These are phyloP conservation scores for Metarhizium sp. DNA, from an alignment of 2,329 filamentous ascomycete genomes.

Conservation along the genomic window DNA sequence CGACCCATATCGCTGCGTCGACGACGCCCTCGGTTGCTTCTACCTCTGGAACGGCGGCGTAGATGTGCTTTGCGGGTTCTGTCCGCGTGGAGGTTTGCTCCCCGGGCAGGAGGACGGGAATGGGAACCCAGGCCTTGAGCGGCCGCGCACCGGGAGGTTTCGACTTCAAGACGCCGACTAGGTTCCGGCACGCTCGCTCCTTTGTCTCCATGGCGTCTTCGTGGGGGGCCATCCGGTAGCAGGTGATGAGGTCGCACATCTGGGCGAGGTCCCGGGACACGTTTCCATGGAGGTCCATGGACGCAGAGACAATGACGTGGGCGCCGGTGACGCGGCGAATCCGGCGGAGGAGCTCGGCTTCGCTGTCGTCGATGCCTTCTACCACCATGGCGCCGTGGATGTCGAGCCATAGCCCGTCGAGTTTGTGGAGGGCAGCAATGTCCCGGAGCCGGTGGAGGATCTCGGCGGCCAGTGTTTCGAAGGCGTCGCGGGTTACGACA, in stretches of 20 bases:
- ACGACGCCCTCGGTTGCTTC: slow-evolving; percentile 31
- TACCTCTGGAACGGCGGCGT: slow-evolving; percentile 34
- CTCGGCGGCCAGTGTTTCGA: slow-evolving; percentile 32
- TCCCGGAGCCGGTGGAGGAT: slow-evolving; percentile 27
- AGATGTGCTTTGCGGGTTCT: slow-evolving; percentile 41
- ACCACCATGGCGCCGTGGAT: slow-evolving; percentile 49
- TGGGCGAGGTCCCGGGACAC: slow-evolving; percentile 39
- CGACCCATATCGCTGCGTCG: slow-evolving; percentile 46
- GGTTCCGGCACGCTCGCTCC: slow-evolving; percentile 39
- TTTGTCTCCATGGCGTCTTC: slow-evolving; percentile 40
- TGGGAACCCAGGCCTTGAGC: slow-evolving; percentile 41
- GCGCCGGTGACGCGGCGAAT: slow-evolving; percentile 35
- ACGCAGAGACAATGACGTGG: slow-evolving; percentile 38
- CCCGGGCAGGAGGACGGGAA: slow-evolving; percentile 42
- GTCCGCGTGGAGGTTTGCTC: slow-evolving; percentile 46
- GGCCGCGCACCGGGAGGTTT: slow-evolving; percentile 23
- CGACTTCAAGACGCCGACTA: slow-evolving; percentile 29
- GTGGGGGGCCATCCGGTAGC: slow-evolving; percentile 43
- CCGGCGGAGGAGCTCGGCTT: slow-evolving; percentile 36
- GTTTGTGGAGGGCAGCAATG: slow-evolving; percentile 20
- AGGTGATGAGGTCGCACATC: slow-evolving; percentile 41
- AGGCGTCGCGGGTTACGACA: slow-evolving; percentile 33
- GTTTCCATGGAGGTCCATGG: slow-evolving; percentile 48
- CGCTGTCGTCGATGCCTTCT: slow-evolving; percentile 36
- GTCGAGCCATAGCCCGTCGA: slow-evolving; percentile 45